A percentile compares a stretch with the other conserved stretches of the same genome.
Conservation (phyloP, 2,329 filamentous ascomycete species). For the Colletotrichum plurivorum region DNA sequence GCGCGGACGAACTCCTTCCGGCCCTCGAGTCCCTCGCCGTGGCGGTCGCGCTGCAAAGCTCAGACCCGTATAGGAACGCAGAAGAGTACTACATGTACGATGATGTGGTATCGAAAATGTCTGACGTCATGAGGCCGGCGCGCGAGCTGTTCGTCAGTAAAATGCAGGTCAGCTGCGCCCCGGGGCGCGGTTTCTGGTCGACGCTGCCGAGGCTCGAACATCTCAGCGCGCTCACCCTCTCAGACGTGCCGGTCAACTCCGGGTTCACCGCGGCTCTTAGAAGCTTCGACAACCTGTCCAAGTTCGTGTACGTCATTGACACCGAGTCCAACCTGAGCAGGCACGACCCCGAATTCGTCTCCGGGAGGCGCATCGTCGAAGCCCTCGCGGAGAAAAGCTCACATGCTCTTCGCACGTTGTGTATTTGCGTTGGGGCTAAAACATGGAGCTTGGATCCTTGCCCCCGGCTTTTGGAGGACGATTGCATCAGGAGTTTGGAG, state of each 20-base stretch:
- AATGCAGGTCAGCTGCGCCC: background rate
- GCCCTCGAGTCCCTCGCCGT: too few relatives aligned
- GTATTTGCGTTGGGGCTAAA: background rate
- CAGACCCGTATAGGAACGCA: too few relatives aligned
- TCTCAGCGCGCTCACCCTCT: background rate
- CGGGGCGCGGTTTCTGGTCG: background rate
- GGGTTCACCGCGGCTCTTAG: background rate
- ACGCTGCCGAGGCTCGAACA: background rate
- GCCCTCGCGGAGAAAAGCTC: background rate
- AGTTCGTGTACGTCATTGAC: background rate
- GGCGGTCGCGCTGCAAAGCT: too few relatives aligned
- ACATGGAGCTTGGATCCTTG: too few relatives aligned
- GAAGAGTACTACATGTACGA: too few relatives aligned
- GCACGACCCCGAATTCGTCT: background rate
- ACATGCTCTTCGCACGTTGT: background rate
- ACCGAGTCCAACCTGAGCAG: too few relatives aligned
- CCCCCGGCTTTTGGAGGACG: too few relatives aligned
- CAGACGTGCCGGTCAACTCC: background rate
- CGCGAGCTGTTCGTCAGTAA: too few relatives aligned
- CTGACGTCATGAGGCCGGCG: too few relatives aligned
- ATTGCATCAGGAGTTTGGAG: background rate
- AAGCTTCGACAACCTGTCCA: background rate
- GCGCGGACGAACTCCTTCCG: too few relatives aligned
- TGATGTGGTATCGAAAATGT: too few relatives aligned
- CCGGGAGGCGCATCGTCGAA: background rate